phyloP scores from a whole-genome alignment of 306 rosid species.

The Cucumis hystrix region DNA sequence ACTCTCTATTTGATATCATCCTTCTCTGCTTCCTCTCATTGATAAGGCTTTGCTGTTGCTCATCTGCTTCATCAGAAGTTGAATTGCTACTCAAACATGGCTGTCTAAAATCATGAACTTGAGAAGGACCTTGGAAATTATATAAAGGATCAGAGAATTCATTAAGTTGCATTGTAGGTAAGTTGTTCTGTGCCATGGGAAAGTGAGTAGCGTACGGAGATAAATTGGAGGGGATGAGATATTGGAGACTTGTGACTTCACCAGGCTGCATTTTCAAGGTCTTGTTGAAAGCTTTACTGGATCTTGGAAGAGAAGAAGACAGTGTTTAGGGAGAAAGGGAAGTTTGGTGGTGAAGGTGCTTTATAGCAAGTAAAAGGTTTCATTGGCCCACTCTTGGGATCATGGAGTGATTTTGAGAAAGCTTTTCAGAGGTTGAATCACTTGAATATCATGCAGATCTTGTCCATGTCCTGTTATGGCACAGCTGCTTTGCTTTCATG shows the following conservation, averaged over 20 bases:
- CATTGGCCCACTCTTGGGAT: slow-evolving; percentile 7
- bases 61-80: slow-evolving; percentile 85
- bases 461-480: slow-evolving; percentile 6
- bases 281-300: slow-evolving; percentile 2
- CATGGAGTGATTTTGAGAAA: slow-evolving; percentile 10
- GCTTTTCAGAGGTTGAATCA: slow-evolving; percentile 4
- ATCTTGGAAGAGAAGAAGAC: not conserved
- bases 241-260: slow-evolving; percentile 41
- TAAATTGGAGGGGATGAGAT: slow-evolving; percentile 35
- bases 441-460: slow-evolving; percentile 6
- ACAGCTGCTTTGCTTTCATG: not conserved
- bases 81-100: slow-evolving; percentile 62
- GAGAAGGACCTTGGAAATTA: slow-evolving; percentile 26
- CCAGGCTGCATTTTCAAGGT: slow-evolving; percentile 46
- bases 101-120: slow-evolving; percentile 35
- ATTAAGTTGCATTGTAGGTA: slow-evolving; percentile 30
- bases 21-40: slow-evolving; percentile 76
- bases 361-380: slow-evolving; percentile 2
- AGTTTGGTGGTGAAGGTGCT: slow-evolving; percentile 9
- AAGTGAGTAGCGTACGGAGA: slow-evolving; percentile 16
- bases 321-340: slow-evolving; percentile 2
- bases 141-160: slow-evolving; percentile 25
- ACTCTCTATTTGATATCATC: slow-evolving; percentile 89
- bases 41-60: slow-evolving; percentile 48
- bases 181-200: slow-evolving; percentile 26